Evolutionary conservation across 768 basidiomycete genomes (phyloP).

Genomic region (Boletus tomentosulus): DNA sequence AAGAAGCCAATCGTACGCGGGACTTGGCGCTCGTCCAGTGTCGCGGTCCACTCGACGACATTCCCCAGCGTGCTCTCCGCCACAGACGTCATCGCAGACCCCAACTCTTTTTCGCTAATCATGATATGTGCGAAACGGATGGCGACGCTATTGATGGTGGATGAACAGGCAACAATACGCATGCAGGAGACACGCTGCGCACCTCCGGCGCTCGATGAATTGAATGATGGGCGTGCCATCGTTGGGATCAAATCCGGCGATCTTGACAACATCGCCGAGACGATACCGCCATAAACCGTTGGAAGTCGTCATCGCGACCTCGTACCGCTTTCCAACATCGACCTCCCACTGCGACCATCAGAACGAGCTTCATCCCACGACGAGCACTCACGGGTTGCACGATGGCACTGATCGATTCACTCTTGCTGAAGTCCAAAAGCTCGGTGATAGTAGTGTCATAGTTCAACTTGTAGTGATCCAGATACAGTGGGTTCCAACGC

Average conservation of each 20-base stretch:
- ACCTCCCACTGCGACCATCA: no score
- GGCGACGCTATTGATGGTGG: neutral
- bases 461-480: slow-evolving; percentile 7
- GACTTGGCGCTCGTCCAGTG: slow-evolving; percentile 2
- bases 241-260: slow-evolving; percentile 16
- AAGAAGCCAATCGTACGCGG: slow-evolving; percentile 13
- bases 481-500: neutral
- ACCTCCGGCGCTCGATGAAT: slow-evolving; percentile 11
- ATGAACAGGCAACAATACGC: neutral
- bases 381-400: no score
- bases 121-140: slow-evolving; percentile 13
- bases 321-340: slow-evolving; percentile 11
- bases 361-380: no score
- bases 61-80: neutral
- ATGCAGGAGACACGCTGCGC: neutral
- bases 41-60: slow-evolving; percentile 15
- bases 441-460: neutral
- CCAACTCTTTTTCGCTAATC: slow-evolving; percentile 11
- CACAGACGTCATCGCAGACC: slow-evolving; percentile 1
- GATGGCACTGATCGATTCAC: no score
- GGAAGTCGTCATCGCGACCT: slow-evolving; percentile 15
- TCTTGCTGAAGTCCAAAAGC: neutral
- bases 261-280: slow-evolving; percentile 18
- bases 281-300: slow-evolving; percentile 21
- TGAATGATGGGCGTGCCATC: slow-evolving; percentile 17